Evolutionary conservation across 139 green algal genomes (phyloP).

Genomic region (Pseudopediastrum boryanum): DNA sequence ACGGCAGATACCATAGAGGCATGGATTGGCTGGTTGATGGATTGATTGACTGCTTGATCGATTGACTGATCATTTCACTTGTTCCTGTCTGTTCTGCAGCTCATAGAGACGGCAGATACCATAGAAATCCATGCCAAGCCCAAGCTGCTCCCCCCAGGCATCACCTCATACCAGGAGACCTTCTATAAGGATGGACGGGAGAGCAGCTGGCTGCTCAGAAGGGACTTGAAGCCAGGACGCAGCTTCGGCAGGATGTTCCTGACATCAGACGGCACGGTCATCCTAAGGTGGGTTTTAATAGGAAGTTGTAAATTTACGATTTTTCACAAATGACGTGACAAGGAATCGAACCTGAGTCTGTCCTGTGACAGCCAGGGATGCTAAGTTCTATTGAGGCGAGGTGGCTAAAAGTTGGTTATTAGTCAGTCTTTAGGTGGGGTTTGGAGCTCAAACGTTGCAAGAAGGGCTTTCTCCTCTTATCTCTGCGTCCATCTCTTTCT

Average conservation of each 20-base stretch:
- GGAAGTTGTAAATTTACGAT: no score
- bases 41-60: neutral
- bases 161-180: neutral
- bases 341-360: no score
- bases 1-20: neutral
- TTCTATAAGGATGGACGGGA: neutral
- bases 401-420: no score
- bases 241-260: conserved; percentile 22
- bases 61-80: neutral
- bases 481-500: no score
- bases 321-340: no score
- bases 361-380: no score
- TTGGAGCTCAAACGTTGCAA: neutral
- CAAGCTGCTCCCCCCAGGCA: neutral
- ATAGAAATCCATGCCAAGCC: neutral
- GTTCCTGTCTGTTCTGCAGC: neutral
- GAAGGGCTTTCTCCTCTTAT: neutral
- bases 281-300: conserved; percentile 16
- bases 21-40: neutral
- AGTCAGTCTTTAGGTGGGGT: no score
- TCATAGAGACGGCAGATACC: conserved; percentile 7
- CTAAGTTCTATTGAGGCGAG: no score
- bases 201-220: conserved; percentile 12
- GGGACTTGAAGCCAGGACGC: conserved; percentile 19
- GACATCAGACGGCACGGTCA: conserved; percentile 16